Evolutionary conservation across 2,329 filamentous ascomycete species (phyloP).

Genomic region (Mollisia scopiformis): DNA sequence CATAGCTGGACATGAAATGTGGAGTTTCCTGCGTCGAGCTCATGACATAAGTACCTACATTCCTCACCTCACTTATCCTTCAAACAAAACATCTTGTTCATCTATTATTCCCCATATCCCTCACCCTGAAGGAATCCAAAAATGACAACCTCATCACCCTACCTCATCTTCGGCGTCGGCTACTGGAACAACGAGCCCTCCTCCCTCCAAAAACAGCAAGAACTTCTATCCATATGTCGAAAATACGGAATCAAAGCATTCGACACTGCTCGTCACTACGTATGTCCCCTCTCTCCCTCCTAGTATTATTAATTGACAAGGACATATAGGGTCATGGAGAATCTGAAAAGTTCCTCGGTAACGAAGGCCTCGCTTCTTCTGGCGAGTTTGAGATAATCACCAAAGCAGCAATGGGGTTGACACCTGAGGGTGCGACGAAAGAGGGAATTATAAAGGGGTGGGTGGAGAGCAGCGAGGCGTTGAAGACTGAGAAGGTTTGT

Average conservation of each 20-base stretch:
- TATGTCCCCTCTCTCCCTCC: background rate
- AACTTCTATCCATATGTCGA: conserved; percentile 7
- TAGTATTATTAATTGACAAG: background rate
- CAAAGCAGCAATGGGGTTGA: conserved; percentile 8
- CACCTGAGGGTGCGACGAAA: conserved; percentile 3
- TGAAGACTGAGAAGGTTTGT: conserved; percentile 8
- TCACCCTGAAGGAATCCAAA: background rate
- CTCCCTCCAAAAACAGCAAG: background rate
- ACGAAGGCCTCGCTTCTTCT: conserved; percentile 3
- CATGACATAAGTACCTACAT: too few relatives aligned
- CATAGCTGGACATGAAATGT: too few relatives aligned
- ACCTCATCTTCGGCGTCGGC: conserved; percentile 1
- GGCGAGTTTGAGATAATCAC: conserved; percentile 16
- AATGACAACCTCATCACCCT: background rate
- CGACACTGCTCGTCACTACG: conserved; percentile 16
- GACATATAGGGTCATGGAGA: conserved; percentile 1
- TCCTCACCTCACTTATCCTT: too few relatives aligned
- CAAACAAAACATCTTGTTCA: too few relatives aligned
- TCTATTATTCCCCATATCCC: background rate
- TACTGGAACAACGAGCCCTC: conserved; percentile 1
- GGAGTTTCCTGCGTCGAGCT: too few relatives aligned
- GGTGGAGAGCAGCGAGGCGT: conserved; percentile 7
- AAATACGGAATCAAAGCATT: conserved; percentile 10
- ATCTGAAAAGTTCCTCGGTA: conserved; percentile 13
- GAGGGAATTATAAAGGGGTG: conserved; percentile 13